Conservation (phyloP, 2,329 filamentous ascomycete genomes). For the Microdochium nivale region DNA sequence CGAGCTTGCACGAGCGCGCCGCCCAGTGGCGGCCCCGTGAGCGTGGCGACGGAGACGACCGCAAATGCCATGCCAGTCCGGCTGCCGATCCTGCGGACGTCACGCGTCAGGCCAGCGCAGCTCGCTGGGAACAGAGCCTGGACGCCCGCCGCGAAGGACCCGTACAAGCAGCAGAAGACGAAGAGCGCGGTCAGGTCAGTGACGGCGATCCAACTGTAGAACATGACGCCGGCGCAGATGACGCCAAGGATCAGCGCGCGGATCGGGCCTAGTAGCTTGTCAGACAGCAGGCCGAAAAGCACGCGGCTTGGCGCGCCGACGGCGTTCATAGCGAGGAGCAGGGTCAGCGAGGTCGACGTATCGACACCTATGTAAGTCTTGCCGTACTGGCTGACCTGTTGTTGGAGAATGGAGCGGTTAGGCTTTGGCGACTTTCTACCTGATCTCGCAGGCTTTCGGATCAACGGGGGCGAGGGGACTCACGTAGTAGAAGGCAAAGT, state of each 20-base stretch:
- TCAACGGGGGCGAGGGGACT: slow-evolving; percentile 5
- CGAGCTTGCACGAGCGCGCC: neutral
- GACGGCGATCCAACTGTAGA: slow-evolving; percentile 39
- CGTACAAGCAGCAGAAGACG: neutral
- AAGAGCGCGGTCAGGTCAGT: neutral
- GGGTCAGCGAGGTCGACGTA: slow-evolving; percentile 24
- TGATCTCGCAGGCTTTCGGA: slow-evolving; percentile 5
- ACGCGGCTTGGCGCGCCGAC: slow-evolving; percentile 36
- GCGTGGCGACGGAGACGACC: slow-evolving; percentile 4
- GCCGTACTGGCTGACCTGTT: slow-evolving; percentile 2
- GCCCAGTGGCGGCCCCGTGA: neutral
- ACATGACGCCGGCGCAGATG: slow-evolving; percentile 18
- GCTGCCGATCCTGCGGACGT: slow-evolving; percentile 6
- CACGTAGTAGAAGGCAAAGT: slow-evolving; percentile 36
- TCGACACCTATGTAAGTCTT: slow-evolving; percentile 1
- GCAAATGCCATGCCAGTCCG: slow-evolving; percentile 15
- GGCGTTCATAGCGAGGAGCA: slow-evolving; percentile 42
- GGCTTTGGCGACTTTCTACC: slow-evolving; percentile 3
- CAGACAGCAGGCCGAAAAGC: slow-evolving; percentile 34
- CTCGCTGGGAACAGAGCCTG: neutral
- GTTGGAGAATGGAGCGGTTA: neutral
- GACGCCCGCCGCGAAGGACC: neutral
- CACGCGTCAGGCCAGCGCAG: slow-evolving; percentile 5
- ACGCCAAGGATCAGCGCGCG: slow-evolving; percentile 34
- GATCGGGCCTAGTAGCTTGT: slow-evolving; percentile 31